Percentiles rank a stretch among this genome's conserved stretches.
These are phyloP conservation scores for Mortierella sp. DNA, from an alignment of 371 early-diverging fungal species.

Conservation along the genomic window DNA sequence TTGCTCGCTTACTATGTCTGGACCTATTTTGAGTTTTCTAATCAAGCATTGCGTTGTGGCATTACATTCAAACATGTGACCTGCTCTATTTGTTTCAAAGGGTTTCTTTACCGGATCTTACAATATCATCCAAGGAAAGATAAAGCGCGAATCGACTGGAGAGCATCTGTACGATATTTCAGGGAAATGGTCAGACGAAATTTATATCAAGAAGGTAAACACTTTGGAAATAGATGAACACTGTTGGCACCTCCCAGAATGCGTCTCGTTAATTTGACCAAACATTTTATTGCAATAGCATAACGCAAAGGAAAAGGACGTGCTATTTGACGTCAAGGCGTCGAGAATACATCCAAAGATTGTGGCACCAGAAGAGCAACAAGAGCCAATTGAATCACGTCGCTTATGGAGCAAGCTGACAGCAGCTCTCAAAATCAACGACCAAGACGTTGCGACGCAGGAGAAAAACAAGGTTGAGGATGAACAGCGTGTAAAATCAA, in stretches of 20 bases:
- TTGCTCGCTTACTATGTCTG: too few relatives aligned
- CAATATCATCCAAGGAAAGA: constrained; percentile 87
- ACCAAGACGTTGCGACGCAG: constrained; percentile 83
- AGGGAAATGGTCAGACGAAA: constrained; percentile 90
- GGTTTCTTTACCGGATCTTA: constrained; percentile 88
- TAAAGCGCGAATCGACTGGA: constrained; percentile 81
- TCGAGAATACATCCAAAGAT: constrained; percentile 76
- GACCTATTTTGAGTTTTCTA: too few relatives aligned
- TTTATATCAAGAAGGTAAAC: constrained; percentile 67
- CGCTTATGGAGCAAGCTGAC: constrained; percentile 90
- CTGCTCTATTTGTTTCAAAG: constrained; percentile 45
- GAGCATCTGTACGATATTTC: constrained; percentile 84
- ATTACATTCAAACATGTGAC: not conserved
- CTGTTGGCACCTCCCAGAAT: too few relatives aligned
- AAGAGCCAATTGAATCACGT: constrained; percentile 89
- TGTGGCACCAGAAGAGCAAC: constrained; percentile 77
- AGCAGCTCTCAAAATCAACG: constrained; percentile 72
- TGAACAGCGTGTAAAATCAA: constrained; percentile 78
- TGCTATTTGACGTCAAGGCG: constrained; percentile 80
- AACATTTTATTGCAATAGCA: not conserved
- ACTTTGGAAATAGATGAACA: not conserved
- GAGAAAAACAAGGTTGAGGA: constrained; percentile 91
- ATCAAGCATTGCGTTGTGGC: not conserved
- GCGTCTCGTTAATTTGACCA: not conserved
- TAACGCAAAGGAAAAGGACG: constrained; percentile 53